A percentile compares a stretch with the other conserved stretches of the same genome.
phyloP scores from a whole-genome alignment of 352 stramenopile genomes.

The Halophytophthora batemanensis region DNA sequence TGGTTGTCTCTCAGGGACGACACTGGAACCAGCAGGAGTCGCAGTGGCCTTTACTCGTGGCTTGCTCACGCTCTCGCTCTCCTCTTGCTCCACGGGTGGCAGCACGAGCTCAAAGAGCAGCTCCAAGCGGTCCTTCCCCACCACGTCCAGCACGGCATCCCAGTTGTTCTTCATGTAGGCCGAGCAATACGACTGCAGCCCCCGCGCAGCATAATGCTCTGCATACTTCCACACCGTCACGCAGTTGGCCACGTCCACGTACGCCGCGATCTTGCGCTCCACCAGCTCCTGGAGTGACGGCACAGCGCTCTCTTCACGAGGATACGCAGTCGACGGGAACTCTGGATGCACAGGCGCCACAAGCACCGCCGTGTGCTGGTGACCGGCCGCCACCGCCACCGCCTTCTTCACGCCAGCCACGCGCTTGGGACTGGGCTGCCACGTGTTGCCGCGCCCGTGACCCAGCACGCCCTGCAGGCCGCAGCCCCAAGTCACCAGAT shows the following conservation, averaged over 20 bases:
- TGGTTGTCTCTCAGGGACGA: not conserved
- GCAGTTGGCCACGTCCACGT: slow-evolving; percentile 63
- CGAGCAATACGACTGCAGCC: slow-evolving; percentile 44
- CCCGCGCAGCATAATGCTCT: slow-evolving; percentile 40
- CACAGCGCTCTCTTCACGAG: not conserved
- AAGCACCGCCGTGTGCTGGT: slow-evolving; percentile 75
- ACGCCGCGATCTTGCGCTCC: slow-evolving; percentile 43
- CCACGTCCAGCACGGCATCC: slow-evolving; percentile 65
- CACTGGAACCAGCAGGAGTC: not conserved
- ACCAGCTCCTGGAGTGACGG: slow-evolving; percentile 37
- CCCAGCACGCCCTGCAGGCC: slow-evolving; percentile 67
- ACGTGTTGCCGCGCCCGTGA: slow-evolving; percentile 68
- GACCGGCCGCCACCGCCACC: slow-evolving; percentile 53
- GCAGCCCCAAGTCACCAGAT: slow-evolving; percentile 76
- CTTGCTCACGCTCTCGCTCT: slow-evolving; percentile 22
- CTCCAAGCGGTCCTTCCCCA: slow-evolving; percentile 58
- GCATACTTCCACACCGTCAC: slow-evolving; percentile 59
- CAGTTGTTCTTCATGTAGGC: slow-evolving; percentile 72
- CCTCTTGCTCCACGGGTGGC: slow-evolving; percentile 22
- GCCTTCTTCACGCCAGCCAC: slow-evolving; percentile 75
- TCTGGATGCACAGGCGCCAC: slow-evolving; percentile 41
- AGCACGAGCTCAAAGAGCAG: slow-evolving; percentile 65
- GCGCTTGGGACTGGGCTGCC: slow-evolving; percentile 77
- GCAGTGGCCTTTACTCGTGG: not conserved
- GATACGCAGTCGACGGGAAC: slow-evolving; percentile 12